phyloP scores from a whole-genome alignment of 2,329 filamentous ascomycete species.

The Plenodomus tracheiphilus region DNA sequence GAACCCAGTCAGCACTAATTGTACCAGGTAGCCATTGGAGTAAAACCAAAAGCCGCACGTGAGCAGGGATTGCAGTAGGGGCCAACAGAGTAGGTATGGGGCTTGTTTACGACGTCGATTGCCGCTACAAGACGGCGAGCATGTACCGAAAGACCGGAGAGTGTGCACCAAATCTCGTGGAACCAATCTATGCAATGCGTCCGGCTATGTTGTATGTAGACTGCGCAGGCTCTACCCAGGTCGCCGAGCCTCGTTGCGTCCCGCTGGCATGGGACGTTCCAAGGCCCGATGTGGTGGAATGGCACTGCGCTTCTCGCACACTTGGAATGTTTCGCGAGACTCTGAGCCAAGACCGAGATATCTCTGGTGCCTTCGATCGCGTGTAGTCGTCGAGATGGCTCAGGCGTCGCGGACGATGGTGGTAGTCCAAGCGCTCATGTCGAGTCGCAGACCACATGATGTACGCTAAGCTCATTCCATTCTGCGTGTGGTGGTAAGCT shows the following conservation, averaged over 20 bases:
- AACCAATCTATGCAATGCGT: constrained; percentile 23
- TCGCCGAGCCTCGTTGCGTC: constrained; percentile 17
- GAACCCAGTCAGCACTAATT: not conserved
- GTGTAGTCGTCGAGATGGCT: not conserved
- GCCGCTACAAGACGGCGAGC: constrained; percentile 11
- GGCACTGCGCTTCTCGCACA: not conserved
- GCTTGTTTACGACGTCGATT: not conserved
- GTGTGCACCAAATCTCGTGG: constrained; percentile 21
- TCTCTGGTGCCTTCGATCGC: not conserved
- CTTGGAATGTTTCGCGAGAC: not conserved
- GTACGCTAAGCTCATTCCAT: constrained; percentile 28
- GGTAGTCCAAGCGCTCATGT: constrained; percentile 21
- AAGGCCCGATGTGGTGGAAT: not conserved
- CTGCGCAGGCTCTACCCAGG: constrained; percentile 19
- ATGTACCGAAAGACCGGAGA: constrained; percentile 8
- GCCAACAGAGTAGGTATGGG: not conserved
- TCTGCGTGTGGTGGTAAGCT: constrained; percentile 34
- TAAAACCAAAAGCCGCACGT: not conserved
- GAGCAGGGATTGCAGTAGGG: not conserved
- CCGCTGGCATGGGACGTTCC: constrained; percentile 12
- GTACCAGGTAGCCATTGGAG: not conserved
- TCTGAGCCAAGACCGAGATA: not conserved
- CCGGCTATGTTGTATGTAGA: constrained; percentile 17
- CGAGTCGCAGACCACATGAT: constrained; percentile 23
- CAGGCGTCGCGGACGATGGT: not conserved